A percentile compares a stretch with the other conserved stretches of the same genome.
Conservation (phyloP, 352 stramenopile species). For the Phytophthora pisi region DNA sequence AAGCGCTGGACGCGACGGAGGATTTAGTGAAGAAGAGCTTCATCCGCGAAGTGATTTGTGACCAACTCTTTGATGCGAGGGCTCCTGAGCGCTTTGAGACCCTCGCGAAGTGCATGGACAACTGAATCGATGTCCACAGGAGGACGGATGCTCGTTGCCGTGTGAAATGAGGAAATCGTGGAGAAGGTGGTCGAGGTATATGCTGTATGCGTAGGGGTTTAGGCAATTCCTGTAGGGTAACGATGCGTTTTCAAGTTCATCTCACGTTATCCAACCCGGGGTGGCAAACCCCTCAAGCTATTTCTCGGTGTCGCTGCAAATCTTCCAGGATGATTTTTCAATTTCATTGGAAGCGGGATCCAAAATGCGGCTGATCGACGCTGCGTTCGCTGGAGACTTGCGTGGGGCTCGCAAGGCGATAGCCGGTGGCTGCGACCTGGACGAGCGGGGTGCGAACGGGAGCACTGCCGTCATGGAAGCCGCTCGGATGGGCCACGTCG, state of each 20-base stretch:
- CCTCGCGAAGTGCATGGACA: neutral
- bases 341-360: neutral
- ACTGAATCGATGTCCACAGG: too few relatives aligned
- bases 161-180: too few relatives aligned
- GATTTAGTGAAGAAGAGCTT: neutral
- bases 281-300: too few relatives aligned
- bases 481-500: neutral
- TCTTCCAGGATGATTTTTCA: neutral
- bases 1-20: neutral
- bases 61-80: neutral
- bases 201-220: too few relatives aligned
- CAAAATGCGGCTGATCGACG: slow-evolving; percentile 9
- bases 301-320: neutral
- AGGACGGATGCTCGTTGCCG: too few relatives aligned
- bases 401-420: neutral
- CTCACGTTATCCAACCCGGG: too few relatives aligned
- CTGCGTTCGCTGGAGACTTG: slow-evolving; percentile 11
- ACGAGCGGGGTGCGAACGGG: neutral
- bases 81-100: neutral
- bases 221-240: too few relatives aligned
- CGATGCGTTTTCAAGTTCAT: too few relatives aligned
- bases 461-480: slow-evolving; percentile 14
- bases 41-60: neutral
- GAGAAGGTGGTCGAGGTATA: too few relatives aligned
- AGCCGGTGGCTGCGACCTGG: neutral